These are phyloP conservation scores for Pseudomonodictys pantanalensis DNA, from an alignment of 495 filamentous ascomycete genomes.

Conservation along the genomic window DNA sequence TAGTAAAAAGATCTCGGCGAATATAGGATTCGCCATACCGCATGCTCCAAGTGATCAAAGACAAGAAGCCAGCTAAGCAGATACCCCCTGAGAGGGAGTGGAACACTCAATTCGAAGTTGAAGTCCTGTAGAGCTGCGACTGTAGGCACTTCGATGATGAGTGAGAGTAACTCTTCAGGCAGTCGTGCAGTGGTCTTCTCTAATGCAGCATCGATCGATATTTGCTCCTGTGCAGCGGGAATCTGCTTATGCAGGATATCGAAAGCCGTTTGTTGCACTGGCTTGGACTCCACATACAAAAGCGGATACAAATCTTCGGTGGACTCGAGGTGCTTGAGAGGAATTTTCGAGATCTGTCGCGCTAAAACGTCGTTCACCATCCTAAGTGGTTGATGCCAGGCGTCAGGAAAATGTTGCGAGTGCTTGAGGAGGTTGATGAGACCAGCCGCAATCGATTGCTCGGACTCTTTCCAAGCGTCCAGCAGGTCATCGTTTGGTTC, in stretches of 20 bases:
- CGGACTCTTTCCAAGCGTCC: constrained; percentile 63
- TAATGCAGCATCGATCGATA: constrained; percentile 76
- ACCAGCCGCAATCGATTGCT: constrained; percentile 48
- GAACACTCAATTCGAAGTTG: constrained; percentile 51
- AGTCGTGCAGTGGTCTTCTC: constrained; percentile 63
- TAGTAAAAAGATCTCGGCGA: not conserved
- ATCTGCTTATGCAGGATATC: constrained; percentile 74
- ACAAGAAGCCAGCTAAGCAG: constrained; percentile 89
- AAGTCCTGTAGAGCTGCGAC: constrained; percentile 43
- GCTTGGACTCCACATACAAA: constrained; percentile 68
- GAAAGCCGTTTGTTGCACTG: constrained; percentile 78
- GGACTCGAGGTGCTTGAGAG: constrained; percentile 54
- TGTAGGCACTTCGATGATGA: constrained; percentile 47
- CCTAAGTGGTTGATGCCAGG: constrained; percentile 60
- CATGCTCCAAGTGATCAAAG: constrained; percentile 78
- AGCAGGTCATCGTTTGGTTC: constrained; percentile 82
- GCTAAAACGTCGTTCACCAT: constrained; percentile 68
- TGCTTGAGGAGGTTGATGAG: constrained; percentile 61
- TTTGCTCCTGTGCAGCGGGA: constrained; percentile 71
- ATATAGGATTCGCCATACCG: constrained; percentile 47
- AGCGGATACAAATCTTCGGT: constrained; percentile 62
- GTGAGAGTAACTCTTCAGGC: constrained; percentile 49
- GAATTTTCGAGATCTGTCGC: constrained; percentile 59
- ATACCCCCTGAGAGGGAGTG: constrained; percentile 62
- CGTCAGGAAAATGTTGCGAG: constrained; percentile 43